Evolutionary conservation across 371 early-diverging fungal genomes (phyloP).

Genomic region (Nematocida displodere): DNA sequence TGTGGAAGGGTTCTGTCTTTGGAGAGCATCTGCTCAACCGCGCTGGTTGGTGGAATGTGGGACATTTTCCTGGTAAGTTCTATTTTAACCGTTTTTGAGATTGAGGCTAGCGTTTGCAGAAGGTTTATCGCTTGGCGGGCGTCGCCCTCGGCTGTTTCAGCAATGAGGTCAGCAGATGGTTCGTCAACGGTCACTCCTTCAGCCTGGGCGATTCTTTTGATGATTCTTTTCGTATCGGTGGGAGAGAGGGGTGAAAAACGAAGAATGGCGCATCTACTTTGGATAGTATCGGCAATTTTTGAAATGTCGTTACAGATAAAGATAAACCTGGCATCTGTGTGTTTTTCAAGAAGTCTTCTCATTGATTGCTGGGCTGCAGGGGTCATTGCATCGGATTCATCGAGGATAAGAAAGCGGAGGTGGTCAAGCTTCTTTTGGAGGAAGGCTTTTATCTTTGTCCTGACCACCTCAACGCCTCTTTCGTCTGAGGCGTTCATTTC

Average conservation of each 20-base stretch:
- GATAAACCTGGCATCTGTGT: conserved; percentile 85
- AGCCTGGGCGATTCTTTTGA: conserved; percentile 72
- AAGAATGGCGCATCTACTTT: conserved; percentile 88
- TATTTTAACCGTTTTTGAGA: conserved; percentile 4
- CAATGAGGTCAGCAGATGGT: conserved; percentile 72
- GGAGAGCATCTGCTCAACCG: conserved; percentile 26
- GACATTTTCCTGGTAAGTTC: conserved; percentile 17
- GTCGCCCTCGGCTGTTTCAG: conserved; percentile 91
- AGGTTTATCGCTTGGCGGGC: conserved; percentile 95
- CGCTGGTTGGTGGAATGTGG: conserved; percentile 38
- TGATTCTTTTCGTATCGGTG: conserved; percentile 71
- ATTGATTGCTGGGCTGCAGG: conserved; percentile 73
- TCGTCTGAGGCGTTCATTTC: conserved; percentile 98
- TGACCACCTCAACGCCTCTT: conserved; percentile 90
- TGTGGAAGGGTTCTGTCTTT: neutral
- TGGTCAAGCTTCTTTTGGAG: conserved; percentile 86
- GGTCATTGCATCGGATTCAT: conserved; percentile 80
- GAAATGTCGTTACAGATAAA: conserved; percentile 88
- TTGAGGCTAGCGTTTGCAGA: conserved; percentile 68
- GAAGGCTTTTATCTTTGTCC: conserved; percentile 91
- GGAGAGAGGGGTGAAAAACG: conserved; percentile 72
- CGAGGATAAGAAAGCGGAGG: conserved; percentile 76
- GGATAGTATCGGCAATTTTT: conserved; percentile 97
- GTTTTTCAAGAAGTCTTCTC: conserved; percentile 88
- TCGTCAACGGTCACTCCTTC: conserved; percentile 69